Evolutionary conservation across 331 rosid species (phyloP).

Genomic region (Prunus yedoensis): DNA sequence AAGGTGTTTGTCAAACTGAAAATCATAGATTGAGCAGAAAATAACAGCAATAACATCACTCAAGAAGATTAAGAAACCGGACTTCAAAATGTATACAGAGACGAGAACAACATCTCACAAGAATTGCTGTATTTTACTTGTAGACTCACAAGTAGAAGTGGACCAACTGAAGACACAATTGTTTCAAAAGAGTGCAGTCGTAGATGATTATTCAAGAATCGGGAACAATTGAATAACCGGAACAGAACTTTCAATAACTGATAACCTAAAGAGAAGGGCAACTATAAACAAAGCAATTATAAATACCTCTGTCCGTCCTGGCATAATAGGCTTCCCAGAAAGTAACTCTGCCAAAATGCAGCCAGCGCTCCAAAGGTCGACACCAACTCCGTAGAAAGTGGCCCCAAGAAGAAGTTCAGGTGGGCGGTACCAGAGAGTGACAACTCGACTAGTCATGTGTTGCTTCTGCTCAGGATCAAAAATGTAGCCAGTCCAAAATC

Average conservation of each 20-base stretch:
- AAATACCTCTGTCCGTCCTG: conserved; percentile 97
- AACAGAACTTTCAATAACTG: conserved; percentile 13
- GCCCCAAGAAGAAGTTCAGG: conserved; percentile 99
- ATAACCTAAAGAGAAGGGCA: conserved; percentile 6
- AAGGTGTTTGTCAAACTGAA: conserved; percentile 34
- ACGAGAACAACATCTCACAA: not conserved
- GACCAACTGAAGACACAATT: conserved; percentile 16
- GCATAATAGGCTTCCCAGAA: conserved; percentile 96
- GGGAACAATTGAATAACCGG: not conserved
- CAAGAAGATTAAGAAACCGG: not conserved
- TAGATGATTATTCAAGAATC: conserved; percentile 14
- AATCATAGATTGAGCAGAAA: conserved; percentile 16
- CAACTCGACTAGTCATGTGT: conserved; percentile 93
- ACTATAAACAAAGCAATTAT: conserved; percentile 21
- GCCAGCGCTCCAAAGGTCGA: conserved; percentile 99
- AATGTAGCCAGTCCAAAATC: conserved; percentile 96
- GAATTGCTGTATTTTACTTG: not conserved
- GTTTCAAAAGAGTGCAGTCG: conserved; percentile 7
- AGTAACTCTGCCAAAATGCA: conserved; percentile 98
- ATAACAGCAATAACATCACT: conserved; percentile 11
- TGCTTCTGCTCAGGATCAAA: conserved; percentile 69
- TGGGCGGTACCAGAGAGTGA: conserved; percentile 98
- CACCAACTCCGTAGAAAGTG: conserved; percentile 68
- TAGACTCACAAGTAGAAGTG: not conserved
- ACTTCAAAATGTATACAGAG: not conserved